Base-by-base conservation (phyloP, 139 green algal species). In the Zygnema circumcarinatum region DNA sequence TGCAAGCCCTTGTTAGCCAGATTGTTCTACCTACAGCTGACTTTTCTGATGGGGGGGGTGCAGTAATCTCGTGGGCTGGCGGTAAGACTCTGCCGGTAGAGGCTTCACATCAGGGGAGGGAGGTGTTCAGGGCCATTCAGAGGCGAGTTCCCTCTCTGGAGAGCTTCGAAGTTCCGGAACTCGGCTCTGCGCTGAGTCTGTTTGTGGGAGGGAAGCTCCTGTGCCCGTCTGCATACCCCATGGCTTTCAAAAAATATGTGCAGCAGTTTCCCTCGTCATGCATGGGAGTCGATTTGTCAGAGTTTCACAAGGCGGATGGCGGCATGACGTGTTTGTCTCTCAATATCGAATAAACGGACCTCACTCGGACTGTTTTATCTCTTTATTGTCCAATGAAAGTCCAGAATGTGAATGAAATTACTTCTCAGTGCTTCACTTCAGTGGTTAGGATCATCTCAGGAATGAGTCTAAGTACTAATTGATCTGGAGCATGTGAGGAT, bases 231-330 rank as follows among this genome's bases (percentile, higher is more conserved):
- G 47, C 47, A 7, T 62, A 62, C 47, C 7, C 47, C 47, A 16
- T 16, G 7, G 7, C 47, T 25, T 62, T 16, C 7, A 25, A 25
- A 16, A 62, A 62, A 62, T 62, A 62, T 62, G 16, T 7, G 16
- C 7, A 62, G 47, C 47, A 16, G 47, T 62, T 62, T 62, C 16
- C 16, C 7, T 25, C 7, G 7, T 7, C 7, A 62, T 62, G 7
- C 7, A 16, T 62, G 16, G 7, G 7, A 16, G 47, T 85, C 2
- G 79, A 85, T 38, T 29, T 85, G 2, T 85, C 79, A 2, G 79
- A 85, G 16, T 85, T 85, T 40, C 79, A 85, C 22, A 74, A 76
- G 36, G 79, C 42, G 31, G 79, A 85, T 16, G 79, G 79, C 41
- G 79, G 79, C 7, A 36, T 76, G 79, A 76, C 79, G 39, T 85